Evolutionary conservation across 257 asterid species (phyloP).

Genomic region (Fraxinus cuspidata): DNA sequence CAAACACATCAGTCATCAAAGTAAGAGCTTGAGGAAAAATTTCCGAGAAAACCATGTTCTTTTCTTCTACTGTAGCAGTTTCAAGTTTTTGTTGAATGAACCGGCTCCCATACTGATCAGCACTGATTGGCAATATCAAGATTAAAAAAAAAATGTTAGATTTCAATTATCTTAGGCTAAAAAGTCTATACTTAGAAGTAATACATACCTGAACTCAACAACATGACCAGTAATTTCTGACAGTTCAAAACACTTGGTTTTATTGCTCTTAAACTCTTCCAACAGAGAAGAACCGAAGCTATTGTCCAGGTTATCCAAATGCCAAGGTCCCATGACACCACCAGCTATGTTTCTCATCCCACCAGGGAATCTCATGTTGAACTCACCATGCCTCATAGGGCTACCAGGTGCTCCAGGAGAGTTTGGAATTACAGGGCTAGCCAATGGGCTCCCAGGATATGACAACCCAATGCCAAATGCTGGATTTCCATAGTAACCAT

Average conservation of each 20-base stretch:
- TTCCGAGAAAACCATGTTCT: conserved; percentile 75
- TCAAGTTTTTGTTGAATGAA: conserved; percentile 90
- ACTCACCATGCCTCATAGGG: conserved; percentile 51
- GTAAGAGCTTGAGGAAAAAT: conserved; percentile 75
- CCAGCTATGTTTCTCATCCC: conserved; percentile 51
- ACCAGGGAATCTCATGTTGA: conserved; percentile 47
- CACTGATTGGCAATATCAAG: conserved; percentile 34
- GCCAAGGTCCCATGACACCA: conserved; percentile 33
- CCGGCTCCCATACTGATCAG: conserved; percentile 84
- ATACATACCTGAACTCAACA: conserved; percentile 75
- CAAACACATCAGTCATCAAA: conserved; percentile 88
- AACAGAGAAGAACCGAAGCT: conserved; percentile 54
- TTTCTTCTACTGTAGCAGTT: conserved; percentile 71
- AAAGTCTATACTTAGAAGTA: neutral
- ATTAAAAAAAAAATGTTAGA: neutral
- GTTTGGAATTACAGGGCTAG: conserved; percentile 43
- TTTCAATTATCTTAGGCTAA: neutral
- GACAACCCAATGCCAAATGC: conserved; percentile 50
- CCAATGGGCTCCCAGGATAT: conserved; percentile 57
- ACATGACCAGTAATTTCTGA: conserved; percentile 82
- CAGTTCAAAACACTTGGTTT: conserved; percentile 70
- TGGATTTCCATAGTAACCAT: conserved; percentile 63
- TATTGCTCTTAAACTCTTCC: conserved; percentile 78
- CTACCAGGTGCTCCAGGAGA: conserved; percentile 54
- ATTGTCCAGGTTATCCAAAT: conserved; percentile 42